Percentiles rank a stretch among this genome's conserved stretches.
Evolutionary conservation across 202 grass and related monocot genomes (phyloP).

Genomic region (Musa balbisiana): DNA sequence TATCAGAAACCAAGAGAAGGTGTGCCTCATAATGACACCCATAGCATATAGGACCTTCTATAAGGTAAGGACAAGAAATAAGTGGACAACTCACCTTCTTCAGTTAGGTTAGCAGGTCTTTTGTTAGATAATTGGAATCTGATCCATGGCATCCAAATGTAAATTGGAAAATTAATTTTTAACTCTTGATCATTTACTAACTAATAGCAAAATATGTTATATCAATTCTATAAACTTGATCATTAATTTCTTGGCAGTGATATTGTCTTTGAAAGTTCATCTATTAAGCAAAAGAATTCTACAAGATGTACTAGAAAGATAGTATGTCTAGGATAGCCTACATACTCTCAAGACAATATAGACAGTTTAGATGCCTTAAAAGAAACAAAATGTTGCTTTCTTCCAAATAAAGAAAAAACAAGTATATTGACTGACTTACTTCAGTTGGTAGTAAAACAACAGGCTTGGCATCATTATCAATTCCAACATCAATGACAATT

Average conservation of each 20-base stretch:
- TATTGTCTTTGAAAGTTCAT: neutral
- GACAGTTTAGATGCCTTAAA: neutral
- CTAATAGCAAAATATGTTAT: neutral
- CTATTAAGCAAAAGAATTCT: neutral
- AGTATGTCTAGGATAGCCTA: neutral
- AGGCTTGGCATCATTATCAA: constrained; percentile 45
- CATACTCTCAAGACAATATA: neutral
- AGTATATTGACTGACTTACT: constrained; percentile 31
- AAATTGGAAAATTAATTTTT: neutral
- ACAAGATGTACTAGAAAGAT: neutral
- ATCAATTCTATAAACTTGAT: neutral
- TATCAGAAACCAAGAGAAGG: neutral
- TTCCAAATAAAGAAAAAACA: constrained; percentile 13
- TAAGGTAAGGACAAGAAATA: neutral
- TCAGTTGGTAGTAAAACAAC: constrained; percentile 86
- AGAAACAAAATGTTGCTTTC: neutral
- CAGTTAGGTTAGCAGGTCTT: too few species aligned
- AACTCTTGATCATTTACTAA: neutral
- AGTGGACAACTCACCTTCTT: too few species aligned
- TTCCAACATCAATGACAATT: constrained; percentile 70
- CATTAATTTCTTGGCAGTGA: neutral
- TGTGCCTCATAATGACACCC: neutral
- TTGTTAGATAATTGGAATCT: neutral
- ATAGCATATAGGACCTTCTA: neutral
- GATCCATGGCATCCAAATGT: neutral